A percentile compares a stretch with the other conserved stretches of the same genome.
Conservation (phyloP, 1,284 basidiomycete genomes). For the Hemileia vastatrix region DNA sequence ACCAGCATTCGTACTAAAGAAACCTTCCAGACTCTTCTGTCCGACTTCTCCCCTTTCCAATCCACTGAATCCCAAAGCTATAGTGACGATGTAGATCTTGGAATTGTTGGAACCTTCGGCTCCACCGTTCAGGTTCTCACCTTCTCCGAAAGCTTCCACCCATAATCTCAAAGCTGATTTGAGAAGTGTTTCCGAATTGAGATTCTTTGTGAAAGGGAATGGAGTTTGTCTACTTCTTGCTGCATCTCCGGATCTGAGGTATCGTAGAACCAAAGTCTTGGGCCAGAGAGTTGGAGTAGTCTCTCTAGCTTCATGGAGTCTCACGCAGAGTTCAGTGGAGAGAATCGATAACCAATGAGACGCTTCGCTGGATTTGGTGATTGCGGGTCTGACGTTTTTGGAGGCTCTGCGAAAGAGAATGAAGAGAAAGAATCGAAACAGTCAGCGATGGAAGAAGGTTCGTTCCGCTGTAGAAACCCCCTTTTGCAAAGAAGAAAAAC, state of each 20-base stretch:
- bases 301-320: conserved; percentile 71
- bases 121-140: not conserved
- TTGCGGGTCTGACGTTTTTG: conserved; percentile 72
- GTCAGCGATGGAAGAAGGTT: not conserved
- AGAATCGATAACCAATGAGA: conserved; percentile 83
- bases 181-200: conserved; percentile 56
- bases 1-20: conserved; percentile 52
- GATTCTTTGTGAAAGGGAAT: conserved; percentile 66
- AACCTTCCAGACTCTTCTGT: conserved; percentile 75
- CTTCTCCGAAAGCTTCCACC: not conserved
- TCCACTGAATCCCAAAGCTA: conserved; percentile 69
- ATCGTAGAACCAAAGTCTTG: conserved; percentile 67
- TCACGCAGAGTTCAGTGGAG: conserved; percentile 73
- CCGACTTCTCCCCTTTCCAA: conserved; percentile 69
- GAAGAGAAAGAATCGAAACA: not conserved
- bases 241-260: conserved; percentile 51
- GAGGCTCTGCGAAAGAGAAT: conserved; percentile 51
- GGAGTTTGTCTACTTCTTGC: conserved; percentile 66
- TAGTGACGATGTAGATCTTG: not conserved
- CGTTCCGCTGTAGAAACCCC: too few relatives aligned
- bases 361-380: conserved; percentile 63
- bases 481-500: not conserved
- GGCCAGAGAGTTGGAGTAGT: conserved; percentile 69
- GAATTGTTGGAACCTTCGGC: not conserved
- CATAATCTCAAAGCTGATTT: too few relatives aligned